Evolutionary conservation across 2,329 filamentous ascomycete genomes (phyloP).

Genomic region (Davidsoniella australis): DNA sequence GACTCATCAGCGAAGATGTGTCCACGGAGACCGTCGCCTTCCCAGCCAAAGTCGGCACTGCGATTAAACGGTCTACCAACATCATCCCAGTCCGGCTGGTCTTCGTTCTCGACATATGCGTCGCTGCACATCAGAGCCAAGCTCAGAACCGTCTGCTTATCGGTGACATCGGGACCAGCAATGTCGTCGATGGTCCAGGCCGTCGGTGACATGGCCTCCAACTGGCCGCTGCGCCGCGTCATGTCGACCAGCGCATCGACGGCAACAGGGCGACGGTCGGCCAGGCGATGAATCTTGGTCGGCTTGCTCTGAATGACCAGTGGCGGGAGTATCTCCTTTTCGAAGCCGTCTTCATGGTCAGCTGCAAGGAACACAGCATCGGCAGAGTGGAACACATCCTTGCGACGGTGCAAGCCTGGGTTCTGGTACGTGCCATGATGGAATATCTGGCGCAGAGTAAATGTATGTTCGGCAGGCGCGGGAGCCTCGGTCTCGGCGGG

Average conservation of each 20-base stretch:
- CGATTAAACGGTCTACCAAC: constrained; percentile 67
- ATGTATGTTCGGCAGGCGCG: constrained; percentile 36
- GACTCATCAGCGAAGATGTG: constrained; percentile 79
- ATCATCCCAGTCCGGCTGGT: constrained; percentile 65
- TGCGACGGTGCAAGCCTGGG: constrained; percentile 57
- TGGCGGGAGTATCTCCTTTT: constrained; percentile 31
- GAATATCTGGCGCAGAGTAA: constrained; percentile 73
- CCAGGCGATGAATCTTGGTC: constrained; percentile 61
- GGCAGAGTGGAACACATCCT: constrained; percentile 47
- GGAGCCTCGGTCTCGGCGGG: constrained; percentile 27
- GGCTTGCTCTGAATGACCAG: constrained; percentile 47
- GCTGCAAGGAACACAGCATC: constrained; percentile 40
- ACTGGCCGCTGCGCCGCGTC: constrained; percentile 50
- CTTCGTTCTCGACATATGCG: constrained; percentile 64
- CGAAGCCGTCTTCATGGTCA: constrained; percentile 41
- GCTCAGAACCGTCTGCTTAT: constrained; percentile 68
- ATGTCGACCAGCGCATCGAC: constrained; percentile 66
- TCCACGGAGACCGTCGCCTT: constrained; percentile 70
- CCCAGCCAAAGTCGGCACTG: constrained; percentile 83
- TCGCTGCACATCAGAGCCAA: constrained; percentile 80
- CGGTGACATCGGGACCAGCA: constrained; percentile 61
- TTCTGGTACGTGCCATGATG: constrained; percentile 75
- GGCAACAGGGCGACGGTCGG: constrained; percentile 56
- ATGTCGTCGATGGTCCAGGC: constrained; percentile 76
- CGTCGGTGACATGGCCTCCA: constrained; percentile 49